Evolutionary conservation across 306 rosid genomes (phyloP).

Genomic region (Begonia masoniana): DNA sequence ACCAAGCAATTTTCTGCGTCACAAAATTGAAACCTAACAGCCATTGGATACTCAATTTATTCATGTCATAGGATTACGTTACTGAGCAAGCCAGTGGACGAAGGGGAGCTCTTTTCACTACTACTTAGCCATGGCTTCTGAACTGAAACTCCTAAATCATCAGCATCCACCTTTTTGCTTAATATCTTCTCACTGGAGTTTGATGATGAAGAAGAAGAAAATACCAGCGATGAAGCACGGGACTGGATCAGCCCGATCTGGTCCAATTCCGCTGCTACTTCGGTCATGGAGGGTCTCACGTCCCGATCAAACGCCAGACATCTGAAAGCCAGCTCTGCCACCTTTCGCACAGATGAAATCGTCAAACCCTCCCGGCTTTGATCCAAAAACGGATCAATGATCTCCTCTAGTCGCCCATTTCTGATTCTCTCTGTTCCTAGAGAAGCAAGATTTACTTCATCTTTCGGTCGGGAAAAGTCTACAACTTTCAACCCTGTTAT

Average conservation of each 20-base stretch:
- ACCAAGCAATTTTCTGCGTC: too few species aligned
- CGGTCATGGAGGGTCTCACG: constrained; percentile 85
- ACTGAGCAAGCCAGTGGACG: constrained; percentile 52
- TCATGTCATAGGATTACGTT: constrained; percentile 26
- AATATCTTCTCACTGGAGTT: constrained; percentile 41
- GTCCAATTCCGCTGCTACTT: constrained; percentile 73
- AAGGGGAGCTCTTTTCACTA: constrained; percentile 60
- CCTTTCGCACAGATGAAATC: constrained; percentile 39
- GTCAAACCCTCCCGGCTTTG: constrained; percentile 31
- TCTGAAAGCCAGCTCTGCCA: constrained; percentile 81
- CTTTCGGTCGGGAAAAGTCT: constrained; percentile 64
- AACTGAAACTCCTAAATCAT: constrained; percentile 50
- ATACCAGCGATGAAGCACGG: constrained; percentile 11
- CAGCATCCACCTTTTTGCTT: constrained; percentile 10
- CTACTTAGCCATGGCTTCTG: constrained; percentile 64
- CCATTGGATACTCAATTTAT: too few species aligned
- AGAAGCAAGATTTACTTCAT: constrained; percentile 71
- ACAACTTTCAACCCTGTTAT: constrained; percentile 70
- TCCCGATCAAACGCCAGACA: constrained; percentile 88
- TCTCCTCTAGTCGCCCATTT: constrained; percentile 50
- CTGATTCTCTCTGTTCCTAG: constrained; percentile 55
- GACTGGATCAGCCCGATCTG: constrained; percentile 30
- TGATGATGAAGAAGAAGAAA: constrained; percentile 31
- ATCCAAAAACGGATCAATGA: constrained; percentile 51
- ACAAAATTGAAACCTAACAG: too few species aligned